Evolutionary conservation across 129 eudicot species (phyloP).

Genomic region (Silybum marianum): DNA sequence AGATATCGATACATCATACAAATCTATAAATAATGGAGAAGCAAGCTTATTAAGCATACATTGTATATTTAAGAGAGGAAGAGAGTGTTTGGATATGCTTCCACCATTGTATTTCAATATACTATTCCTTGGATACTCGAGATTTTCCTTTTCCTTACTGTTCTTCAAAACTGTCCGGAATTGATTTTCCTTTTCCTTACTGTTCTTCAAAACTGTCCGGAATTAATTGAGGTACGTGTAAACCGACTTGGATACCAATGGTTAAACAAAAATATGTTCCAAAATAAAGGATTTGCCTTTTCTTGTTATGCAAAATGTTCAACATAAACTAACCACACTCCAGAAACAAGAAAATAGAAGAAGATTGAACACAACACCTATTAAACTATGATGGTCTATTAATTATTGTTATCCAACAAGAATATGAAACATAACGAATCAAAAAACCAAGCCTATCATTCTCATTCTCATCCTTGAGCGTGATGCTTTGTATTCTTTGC

Average conservation of each 20-base stretch:
- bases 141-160: too few relatives aligned
- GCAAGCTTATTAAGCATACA: too few relatives aligned
- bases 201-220: too few relatives aligned
- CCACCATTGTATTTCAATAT: background rate
- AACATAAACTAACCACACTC: background rate
- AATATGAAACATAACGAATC: background rate
- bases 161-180: too few relatives aligned
- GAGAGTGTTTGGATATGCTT: background rate
- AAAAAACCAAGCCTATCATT: constrained; percentile 5
- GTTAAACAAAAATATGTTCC: too few relatives aligned
- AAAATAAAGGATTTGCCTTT: too few relatives aligned
- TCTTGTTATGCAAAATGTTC: too few relatives aligned
- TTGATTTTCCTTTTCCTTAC: too few relatives aligned
- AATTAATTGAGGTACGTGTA: too few relatives aligned
- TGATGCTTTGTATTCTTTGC: constrained; percentile 79
- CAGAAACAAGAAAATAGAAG: background rate
- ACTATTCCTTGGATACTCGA: too few relatives aligned
- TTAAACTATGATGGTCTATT: background rate
- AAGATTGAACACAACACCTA: background rate
- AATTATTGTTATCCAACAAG: background rate
- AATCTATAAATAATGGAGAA: too few relatives aligned
- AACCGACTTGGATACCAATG: too few relatives aligned
- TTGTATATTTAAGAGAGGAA: background rate
- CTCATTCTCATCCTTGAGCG: constrained; percentile 63
- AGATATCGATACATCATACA: background rate